Conservation (phyloP, 768 basidiomycete species). For the Gymnopilus junonius region DNA sequence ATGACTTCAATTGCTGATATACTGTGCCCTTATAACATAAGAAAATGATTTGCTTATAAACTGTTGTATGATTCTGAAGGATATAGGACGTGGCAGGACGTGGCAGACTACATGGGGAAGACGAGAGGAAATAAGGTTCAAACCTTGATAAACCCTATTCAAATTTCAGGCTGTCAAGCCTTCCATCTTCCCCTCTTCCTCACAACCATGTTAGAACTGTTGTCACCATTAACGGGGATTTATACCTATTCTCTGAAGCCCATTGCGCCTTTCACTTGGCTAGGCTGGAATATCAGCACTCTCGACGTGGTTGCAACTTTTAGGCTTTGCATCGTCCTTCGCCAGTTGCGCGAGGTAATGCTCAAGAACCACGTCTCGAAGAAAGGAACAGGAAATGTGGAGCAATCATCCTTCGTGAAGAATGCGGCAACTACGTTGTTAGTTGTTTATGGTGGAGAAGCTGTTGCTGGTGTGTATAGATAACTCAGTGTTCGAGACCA, state of each 20-base stretch:
- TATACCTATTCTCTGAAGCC: slow-evolving; percentile 61
- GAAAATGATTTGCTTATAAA: no score
- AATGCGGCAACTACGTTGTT: slow-evolving; percentile 60
- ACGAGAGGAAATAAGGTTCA: no score
- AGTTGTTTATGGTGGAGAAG: slow-evolving; percentile 84
- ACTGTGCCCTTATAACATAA: no score
- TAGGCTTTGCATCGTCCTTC: slow-evolving; percentile 69
- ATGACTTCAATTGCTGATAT: no score
- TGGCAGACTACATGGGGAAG: not conserved
- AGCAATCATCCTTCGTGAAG: slow-evolving; percentile 60
- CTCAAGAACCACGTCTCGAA: slow-evolving; percentile 44
- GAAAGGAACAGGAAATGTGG: slow-evolving; percentile 41
- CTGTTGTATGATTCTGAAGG: not conserved
- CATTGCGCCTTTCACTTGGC: slow-evolving; percentile 69
- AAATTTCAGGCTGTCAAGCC: not conserved
- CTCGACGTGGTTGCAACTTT: slow-evolving; percentile 72
- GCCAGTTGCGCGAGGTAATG: slow-evolving; percentile 61
- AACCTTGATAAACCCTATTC: slow-evolving; percentile 3
- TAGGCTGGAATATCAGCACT: slow-evolving; percentile 60
- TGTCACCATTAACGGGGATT: slow-evolving; percentile 49
- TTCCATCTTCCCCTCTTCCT: slow-evolving; percentile 7
- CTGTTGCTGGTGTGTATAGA: slow-evolving; percentile 56
- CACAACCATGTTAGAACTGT: slow-evolving; percentile 34
- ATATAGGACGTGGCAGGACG: not conserved
- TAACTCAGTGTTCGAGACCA: slow-evolving; percentile 1